Conservation (phyloP, 2,329 filamentous ascomycete species). For the Coniochaeta pulveracea region DNA sequence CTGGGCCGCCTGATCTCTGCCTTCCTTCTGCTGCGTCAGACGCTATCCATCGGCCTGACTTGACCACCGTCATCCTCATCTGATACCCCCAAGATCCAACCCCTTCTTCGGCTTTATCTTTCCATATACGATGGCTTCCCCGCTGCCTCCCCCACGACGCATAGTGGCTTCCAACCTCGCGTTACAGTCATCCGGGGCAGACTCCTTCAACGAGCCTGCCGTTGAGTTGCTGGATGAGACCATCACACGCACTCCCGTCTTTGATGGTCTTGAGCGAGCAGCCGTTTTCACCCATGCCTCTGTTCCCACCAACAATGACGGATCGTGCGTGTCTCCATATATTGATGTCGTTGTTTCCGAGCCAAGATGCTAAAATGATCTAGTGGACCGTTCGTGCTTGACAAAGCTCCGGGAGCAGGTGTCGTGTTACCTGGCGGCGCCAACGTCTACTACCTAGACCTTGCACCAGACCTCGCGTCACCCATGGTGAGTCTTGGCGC, state of each 20-base stretch:
- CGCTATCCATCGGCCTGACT: no score
- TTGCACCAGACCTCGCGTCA: conserved; percentile 16
- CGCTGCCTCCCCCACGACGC: not conserved
- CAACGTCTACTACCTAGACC: conserved; percentile 18
- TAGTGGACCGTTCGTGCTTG: conserved; percentile 14
- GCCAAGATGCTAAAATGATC: conserved; percentile 1
- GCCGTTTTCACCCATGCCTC: not conserved
- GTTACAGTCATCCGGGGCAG: not conserved
- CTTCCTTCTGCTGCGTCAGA: no score
- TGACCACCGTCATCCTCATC: no score
- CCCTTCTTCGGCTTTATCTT: not conserved
- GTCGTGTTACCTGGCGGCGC: conserved; percentile 19
- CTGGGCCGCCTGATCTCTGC: no score
- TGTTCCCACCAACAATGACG: conserved; percentile 16
- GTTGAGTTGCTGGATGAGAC: conserved; percentile 2
- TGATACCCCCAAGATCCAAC: no score
- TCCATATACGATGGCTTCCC: conserved; percentile 1
- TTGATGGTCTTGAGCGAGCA: conserved; percentile 1
- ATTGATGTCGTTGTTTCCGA: conserved; percentile 2
- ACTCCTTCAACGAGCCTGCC: conserved; percentile 1
- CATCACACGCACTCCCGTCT: not conserved
- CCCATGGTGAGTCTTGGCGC: conserved; percentile 15
- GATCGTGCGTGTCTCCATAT: conserved; percentile 13
- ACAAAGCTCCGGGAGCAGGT: conserved; percentile 17
- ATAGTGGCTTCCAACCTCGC: conserved; percentile 3